Base-by-base conservation (phyloP, 1,284 basidiomycete genomes). In the Amylostereum areolatum region DNA sequence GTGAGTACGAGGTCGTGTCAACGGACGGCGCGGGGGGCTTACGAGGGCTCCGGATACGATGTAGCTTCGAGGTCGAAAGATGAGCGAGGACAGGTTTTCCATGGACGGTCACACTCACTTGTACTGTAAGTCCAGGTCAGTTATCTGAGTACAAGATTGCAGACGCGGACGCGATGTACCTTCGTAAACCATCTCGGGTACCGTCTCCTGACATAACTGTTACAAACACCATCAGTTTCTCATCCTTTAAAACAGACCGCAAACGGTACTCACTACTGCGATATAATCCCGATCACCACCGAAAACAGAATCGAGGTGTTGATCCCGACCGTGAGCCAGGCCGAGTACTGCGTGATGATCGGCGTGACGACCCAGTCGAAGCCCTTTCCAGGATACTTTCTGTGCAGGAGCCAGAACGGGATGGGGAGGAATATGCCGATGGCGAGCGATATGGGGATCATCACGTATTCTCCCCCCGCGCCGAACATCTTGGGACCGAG, bases 371-470 rank as follows among this genome's bases (percentile, higher is more conserved):
- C 69, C 36, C 69, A 60, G 57, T 77, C 66, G 36, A 72, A 71
- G 25, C 68, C 65, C 5, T 66, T 50, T 48, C 69, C 72, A 6
- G 78, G 78, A 61, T 62, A 79, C 52, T 63, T 61, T 36, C 65
- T 60, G 62, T 80, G 78, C 18, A 71, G 52, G 27, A 79, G 44
- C 67, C 69, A 80, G 67, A 77, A 77, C 1, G 77, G 77, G 43
- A 81, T 57, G 0, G 78, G 79, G 8, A 78, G 69, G 4, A 52
- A 37, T 24, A 51, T 9, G 12, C 53, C 52, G 32, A 52, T 48
- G 2, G 63, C 68, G 18, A 80, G 69, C 9, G 77, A 77, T 39
- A 77, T 69, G 49, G 77, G 60, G 52, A 80, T 63, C 32, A 69
- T 70, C 56, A 75, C 71, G 52, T 67, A 69, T 8, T 55, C 60